phyloP scores from a whole-genome alignment of 2,329 filamentous ascomycete genomes.

The Ceratocystis harringtonii region DNA sequence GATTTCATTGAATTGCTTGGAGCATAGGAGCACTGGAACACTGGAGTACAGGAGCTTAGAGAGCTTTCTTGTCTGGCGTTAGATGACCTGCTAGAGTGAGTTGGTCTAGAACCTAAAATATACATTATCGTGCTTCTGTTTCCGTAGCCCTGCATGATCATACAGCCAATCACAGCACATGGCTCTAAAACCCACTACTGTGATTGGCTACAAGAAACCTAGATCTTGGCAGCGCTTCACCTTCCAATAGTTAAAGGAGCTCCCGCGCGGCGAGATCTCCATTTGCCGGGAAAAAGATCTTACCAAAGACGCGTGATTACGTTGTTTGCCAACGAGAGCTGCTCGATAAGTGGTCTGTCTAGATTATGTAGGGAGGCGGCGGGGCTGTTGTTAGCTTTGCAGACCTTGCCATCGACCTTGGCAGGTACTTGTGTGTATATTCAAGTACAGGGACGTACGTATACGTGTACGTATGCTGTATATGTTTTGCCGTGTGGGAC shows the following conservation, averaged over 20 bases:
- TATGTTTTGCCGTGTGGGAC: not conserved
- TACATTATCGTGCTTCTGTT: too few relatives aligned
- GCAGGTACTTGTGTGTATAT: not conserved
- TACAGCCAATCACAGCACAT: not conserved
- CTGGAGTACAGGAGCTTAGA: too few relatives aligned
- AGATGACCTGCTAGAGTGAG: not conserved
- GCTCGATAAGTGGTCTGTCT: not conserved
- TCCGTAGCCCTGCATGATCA: too few relatives aligned
- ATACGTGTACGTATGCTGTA: not conserved
- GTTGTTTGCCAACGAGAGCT: not conserved
- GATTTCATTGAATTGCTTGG: not conserved
- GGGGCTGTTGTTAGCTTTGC: not conserved
- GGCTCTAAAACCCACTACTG: not conserved
- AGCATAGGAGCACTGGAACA: too few relatives aligned
- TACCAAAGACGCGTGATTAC: not conserved
- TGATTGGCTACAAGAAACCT: not conserved
- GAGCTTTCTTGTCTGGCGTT: too few relatives aligned
- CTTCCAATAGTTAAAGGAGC: not conserved
- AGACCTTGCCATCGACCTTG: conserved; percentile 1
- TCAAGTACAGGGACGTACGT: not conserved
- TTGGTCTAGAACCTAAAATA: not conserved
- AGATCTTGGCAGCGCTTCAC: not conserved
- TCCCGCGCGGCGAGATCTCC: not conserved
- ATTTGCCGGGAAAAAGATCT: not conserved
- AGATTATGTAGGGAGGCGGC: not conserved